phyloP scores from a whole-genome alignment of 164 flowering plant genomes.

The Liquidambar formosana region DNA sequence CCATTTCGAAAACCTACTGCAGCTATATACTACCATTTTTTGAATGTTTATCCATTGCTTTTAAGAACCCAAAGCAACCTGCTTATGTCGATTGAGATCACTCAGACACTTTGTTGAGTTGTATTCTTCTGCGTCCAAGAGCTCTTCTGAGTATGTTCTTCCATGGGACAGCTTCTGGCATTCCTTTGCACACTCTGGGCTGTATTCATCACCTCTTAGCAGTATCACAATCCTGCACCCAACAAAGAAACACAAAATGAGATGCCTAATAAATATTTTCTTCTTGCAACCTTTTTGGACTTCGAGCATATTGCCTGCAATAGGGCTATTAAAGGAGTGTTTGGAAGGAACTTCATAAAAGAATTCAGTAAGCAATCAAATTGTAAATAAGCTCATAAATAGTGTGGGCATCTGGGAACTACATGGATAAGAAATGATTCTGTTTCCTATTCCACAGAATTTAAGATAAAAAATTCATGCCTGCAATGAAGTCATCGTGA shows the following conservation, averaged over 20 bases:
- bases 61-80: slow-evolving; percentile 33
- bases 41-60: neutral
- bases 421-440: too few relatives aligned
- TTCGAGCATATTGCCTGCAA: too few relatives aligned
- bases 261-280: neutral
- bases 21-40: slow-evolving; percentile 6
- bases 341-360: too few relatives aligned
- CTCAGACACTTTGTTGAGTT: slow-evolving; percentile 44
- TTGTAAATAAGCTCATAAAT: too few relatives aligned
- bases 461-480: too few relatives aligned
- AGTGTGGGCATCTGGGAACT: too few relatives aligned
- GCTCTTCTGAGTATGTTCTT: slow-evolving; percentile 55
- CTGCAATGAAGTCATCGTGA: too few relatives aligned
- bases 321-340: too few relatives aligned
- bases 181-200: slow-evolving; percentile 7
- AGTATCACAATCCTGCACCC: slow-evolving; percentile 38
- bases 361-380: too few relatives aligned
- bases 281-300: neutral
- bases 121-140: slow-evolving; percentile 49
- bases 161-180: slow-evolving; percentile 7
- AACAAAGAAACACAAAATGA: slow-evolving; percentile 1
- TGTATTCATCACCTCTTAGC: slow-evolving; percentile 33
- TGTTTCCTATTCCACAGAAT: too few relatives aligned
- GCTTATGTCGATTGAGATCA: slow-evolving; percentile 25
- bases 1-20: neutral